phyloP scores from a whole-genome alignment of 345 rosid species.

The Physaria fendleri region DNA sequence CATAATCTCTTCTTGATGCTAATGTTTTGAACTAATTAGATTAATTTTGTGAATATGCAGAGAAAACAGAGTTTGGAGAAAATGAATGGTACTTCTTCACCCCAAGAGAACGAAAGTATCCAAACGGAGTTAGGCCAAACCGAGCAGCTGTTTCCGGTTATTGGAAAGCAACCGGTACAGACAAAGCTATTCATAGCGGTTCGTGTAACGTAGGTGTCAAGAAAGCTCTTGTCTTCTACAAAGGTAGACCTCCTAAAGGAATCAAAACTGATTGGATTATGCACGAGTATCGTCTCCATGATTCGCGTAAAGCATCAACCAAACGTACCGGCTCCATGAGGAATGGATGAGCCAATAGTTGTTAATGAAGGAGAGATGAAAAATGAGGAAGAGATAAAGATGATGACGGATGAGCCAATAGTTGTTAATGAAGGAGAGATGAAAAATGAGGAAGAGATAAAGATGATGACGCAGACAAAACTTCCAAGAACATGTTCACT shows the following conservation, averaged over 20 bases:
- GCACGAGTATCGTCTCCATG: conserved; percentile 85
- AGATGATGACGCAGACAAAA: conserved; percentile 29
- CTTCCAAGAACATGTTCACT: conserved; percentile 55
- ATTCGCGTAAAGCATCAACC: conserved; percentile 35
- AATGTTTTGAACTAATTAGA: background rate
- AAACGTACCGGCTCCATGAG: conserved; percentile 56
- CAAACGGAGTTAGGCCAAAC: conserved; percentile 70
- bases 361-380: conserved; percentile 8
- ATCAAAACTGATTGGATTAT: conserved; percentile 84
- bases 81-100: conserved; percentile 73
- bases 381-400: conserved; percentile 25
- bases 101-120: conserved; percentile 68
- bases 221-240: conserved; percentile 85
- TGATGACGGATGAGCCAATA: conserved; percentile 17
- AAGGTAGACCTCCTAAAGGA: conserved; percentile 82
- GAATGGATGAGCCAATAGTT: conserved; percentile 17
- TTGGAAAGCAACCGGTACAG: conserved; percentile 81
- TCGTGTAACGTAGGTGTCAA: conserved; percentile 61
- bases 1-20: background rate
- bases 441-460: conserved; percentile 25
- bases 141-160: conserved; percentile 69
- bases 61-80: conserved; percentile 63
- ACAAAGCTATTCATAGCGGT: conserved; percentile 48
- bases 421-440: conserved; percentile 10
- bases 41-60: conserved; percentile 29